Conservation (phyloP, 495 filamentous ascomycete species). For the Penicillium antarcticum region DNA sequence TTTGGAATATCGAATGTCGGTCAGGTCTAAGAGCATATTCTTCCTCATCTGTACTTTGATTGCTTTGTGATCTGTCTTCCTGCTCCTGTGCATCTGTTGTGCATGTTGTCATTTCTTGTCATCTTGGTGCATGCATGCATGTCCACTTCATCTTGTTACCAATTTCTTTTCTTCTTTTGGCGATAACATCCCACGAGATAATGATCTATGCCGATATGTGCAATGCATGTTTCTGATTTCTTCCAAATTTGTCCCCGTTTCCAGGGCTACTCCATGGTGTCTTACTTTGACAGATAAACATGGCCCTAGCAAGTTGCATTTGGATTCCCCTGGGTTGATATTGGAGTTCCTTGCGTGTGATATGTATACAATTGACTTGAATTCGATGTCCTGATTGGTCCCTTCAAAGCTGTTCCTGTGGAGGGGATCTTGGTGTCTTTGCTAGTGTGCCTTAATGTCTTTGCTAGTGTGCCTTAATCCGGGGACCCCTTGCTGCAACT, state of each 20-base stretch:
- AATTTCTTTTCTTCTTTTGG: constrained; percentile 1
- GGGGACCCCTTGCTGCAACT: constrained; percentile 15
- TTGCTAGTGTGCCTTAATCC: not conserved
- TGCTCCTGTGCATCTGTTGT: constrained; percentile 1
- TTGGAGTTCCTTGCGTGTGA: constrained; percentile 29
- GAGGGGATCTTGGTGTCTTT: constrained; percentile 5
- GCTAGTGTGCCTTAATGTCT: not conserved
- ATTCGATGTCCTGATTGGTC: not conserved
- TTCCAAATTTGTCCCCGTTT: not conserved
- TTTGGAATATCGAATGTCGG: constrained; percentile 34
- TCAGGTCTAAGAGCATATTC: constrained; percentile 8
- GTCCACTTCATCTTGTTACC: not conserved
- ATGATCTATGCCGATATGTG: constrained; percentile 22
- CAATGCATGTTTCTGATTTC: constrained; percentile 17
- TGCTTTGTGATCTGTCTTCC: constrained; percentile 10
- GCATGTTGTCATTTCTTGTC: constrained; percentile 4
- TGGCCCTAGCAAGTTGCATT: constrained; percentile 1
- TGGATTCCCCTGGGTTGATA: constrained; percentile 7
- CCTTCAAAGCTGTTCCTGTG: constrained; percentile 5
- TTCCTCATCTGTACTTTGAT: constrained; percentile 3
- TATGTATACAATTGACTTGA: constrained; percentile 5
- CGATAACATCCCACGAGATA: constrained; percentile 18
- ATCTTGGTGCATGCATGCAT: not conserved
- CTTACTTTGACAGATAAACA: not conserved
- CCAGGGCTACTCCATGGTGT: not conserved